Evolutionary conservation across 106 monocot species (phyloP), one percentile per base, ranked within the genome.

Genomic region (Platanthera zijinensis): DNA sequence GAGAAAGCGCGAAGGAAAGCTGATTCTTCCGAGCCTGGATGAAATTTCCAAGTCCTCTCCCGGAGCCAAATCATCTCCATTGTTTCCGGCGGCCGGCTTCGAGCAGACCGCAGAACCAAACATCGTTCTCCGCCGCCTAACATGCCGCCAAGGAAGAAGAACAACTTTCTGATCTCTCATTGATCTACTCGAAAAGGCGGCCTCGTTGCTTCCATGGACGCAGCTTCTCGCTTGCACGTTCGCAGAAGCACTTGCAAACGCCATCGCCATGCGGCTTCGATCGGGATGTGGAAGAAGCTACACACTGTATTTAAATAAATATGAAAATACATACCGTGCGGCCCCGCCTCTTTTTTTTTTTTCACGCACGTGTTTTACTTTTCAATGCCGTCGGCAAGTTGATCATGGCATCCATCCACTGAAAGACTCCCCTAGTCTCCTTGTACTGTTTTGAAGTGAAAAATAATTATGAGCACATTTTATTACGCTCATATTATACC

Each of bases 1-100:
- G 70, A 71, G 48, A 71, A 71, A 71, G 45, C 48, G 48, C 47
- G 70, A 71, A n/a, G 70, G 70, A 9, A 71, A 71, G 48, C 70
- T 67, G 67, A 67, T 67, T 25, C 32, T 67, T 0, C 67, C 67
- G 32, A 67, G 67, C 67, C 67, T 67, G 67, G 67, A 30, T 11
- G 67, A 67, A 30, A 67, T 39, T 10, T 67, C 67, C 67, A 67
- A 39, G 11, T 67, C 67, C 67, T 67, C 67, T 12, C 12, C 39
- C 18, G 67, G 67, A 67, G 67, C 18, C 0, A 32, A 0, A 21
- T 19, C 59, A 61, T 11, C 18, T 0, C 59, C 59, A 61, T 61
- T 39, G 39, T 39, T 39, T 67, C 10, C 67, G 25, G 2, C 67
- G 25, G 2, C 67, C 32, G 3, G 39, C 25, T 13, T 67, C 11